phyloP scores from a whole-genome alignment of 805 yeast species.

The Ogataea polymorpha region DNA sequence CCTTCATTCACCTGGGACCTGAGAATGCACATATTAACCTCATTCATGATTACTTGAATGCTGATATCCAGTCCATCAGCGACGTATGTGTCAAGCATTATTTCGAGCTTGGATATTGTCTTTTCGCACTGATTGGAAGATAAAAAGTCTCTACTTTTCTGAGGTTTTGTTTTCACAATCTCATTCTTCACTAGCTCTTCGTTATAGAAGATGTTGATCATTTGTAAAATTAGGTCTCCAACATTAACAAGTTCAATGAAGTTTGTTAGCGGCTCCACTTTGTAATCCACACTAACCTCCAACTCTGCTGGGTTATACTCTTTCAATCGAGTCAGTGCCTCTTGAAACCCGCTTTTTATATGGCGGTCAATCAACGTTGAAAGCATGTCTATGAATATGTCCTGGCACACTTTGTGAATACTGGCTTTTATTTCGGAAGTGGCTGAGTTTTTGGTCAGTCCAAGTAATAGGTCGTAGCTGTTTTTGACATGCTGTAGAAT shows the following conservation, averaged over 20 bases:
- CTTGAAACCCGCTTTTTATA: slow-evolving; percentile 78
- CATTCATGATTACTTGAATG: slow-evolving; percentile 81
- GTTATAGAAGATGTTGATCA: slow-evolving; percentile 86
- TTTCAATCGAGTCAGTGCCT: slow-evolving; percentile 67
- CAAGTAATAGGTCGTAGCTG: slow-evolving; percentile 56
- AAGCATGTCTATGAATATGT: slow-evolving; percentile 66
- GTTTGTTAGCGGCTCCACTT: slow-evolving; percentile 77
- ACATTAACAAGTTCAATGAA: slow-evolving; percentile 89
- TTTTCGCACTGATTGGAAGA: slow-evolving; percentile 78
- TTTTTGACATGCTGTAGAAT: slow-evolving; percentile 66
- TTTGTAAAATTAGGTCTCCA: slow-evolving; percentile 89
- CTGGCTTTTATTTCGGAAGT: slow-evolving; percentile 30
- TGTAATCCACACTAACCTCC: slow-evolving; percentile 22
- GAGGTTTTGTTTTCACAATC: slow-evolving; percentile 42
- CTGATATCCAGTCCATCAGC: slow-evolving; percentile 94
- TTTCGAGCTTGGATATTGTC: slow-evolving; percentile 56
- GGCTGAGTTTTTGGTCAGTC: slow-evolving; percentile 36
- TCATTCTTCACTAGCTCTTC: slow-evolving; percentile 64
- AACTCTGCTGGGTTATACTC: slow-evolving; percentile 61
- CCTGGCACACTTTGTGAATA: slow-evolving; percentile 41
- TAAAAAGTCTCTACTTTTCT: slow-evolving; percentile 71
- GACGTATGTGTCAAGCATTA: slow-evolving; percentile 77
- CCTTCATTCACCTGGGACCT: slow-evolving; percentile 29
- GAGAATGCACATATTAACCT: slow-evolving; percentile 41
- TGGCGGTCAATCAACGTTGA: slow-evolving; percentile 67